These are phyloP conservation scores for Mucor lusitanicus DNA, from an alignment of 371 early-diverging fungal species.

Conservation along the genomic window DNA sequence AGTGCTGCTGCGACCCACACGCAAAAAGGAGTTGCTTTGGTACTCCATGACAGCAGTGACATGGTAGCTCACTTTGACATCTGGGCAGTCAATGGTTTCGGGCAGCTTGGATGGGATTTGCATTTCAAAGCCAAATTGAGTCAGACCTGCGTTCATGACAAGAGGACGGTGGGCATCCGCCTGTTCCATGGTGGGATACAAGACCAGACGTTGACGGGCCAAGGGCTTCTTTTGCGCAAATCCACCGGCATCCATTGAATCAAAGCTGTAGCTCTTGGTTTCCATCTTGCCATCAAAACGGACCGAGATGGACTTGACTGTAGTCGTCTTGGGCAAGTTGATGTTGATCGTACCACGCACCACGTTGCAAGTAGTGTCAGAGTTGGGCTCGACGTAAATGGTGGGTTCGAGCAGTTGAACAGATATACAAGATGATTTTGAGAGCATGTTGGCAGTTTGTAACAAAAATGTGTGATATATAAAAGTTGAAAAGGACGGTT, in stretches of 20 bases:
- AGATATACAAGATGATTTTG: constrained; percentile 15
- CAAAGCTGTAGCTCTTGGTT: constrained; percentile 5
- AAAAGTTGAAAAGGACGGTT: not conserved
- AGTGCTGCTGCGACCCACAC: not conserved
- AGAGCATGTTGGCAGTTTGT: constrained; percentile 9
- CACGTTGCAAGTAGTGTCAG: constrained; percentile 7
- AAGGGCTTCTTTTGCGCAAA: constrained; percentile 4
- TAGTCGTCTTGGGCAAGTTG: constrained; percentile 14
- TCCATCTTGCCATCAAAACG: constrained; percentile 19
- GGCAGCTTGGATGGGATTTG: constrained; percentile 19
- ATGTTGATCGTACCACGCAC: constrained; percentile 16
- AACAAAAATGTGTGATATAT: not conserved
- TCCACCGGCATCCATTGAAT: constrained; percentile 6
- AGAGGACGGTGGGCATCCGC: not conserved
- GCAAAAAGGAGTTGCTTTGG: not conserved
- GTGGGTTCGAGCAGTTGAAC: constrained; percentile 18
- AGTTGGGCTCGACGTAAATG: constrained; percentile 9
- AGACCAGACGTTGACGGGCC: constrained; percentile 7
- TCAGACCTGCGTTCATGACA: constrained; percentile 9
- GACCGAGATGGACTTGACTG: constrained; percentile 11
- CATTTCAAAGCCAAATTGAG: constrained; percentile 25
- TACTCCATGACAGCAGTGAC: constrained; percentile 20
- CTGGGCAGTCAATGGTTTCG: constrained; percentile 15
- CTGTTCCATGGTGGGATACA: constrained; percentile 9
- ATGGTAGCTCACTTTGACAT: constrained; percentile 13